Conservation (phyloP, 768 basidiomycete species). For the Pulveroboletus sp. region DNA sequence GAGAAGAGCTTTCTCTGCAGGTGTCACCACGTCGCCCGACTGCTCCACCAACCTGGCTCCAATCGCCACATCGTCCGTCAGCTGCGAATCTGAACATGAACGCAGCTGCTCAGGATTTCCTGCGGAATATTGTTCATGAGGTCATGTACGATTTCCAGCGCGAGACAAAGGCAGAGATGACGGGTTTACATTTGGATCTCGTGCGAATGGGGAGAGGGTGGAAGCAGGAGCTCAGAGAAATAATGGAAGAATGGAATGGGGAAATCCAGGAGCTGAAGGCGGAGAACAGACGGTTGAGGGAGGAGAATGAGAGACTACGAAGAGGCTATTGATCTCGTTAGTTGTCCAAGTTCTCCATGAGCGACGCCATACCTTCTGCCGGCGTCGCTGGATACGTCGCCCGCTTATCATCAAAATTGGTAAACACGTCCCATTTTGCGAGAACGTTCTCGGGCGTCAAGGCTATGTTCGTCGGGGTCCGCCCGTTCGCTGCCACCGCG, state of each 20-base stretch:
- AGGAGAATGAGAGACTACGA: slow-evolving; percentile 61
- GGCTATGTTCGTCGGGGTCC: slow-evolving; percentile 71
- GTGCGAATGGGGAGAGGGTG: slow-evolving; percentile 66
- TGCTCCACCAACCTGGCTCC: slow-evolving; percentile 34
- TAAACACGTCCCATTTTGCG: slow-evolving; percentile 77
- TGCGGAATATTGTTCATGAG: slow-evolving; percentile 62
- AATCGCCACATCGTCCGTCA: slow-evolving; percentile 36
- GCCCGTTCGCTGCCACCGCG: slow-evolving; percentile 87
- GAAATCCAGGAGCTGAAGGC: slow-evolving; percentile 46
- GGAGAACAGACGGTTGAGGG: slow-evolving; percentile 50
- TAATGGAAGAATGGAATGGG: slow-evolving; percentile 58
- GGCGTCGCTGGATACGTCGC: slow-evolving; percentile 76
- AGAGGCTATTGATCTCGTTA: slow-evolving; percentile 33
- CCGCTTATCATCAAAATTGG: slow-evolving; percentile 77
- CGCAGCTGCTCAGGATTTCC: slow-evolving; percentile 46
- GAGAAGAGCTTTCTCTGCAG: slow-evolving; percentile 44
- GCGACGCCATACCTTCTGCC: slow-evolving; percentile 73
- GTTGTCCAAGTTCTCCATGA: slow-evolving; percentile 53
- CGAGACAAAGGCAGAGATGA: slow-evolving; percentile 68
- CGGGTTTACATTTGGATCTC: slow-evolving; percentile 69
- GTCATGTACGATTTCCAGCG: slow-evolving; percentile 70
- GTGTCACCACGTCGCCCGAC: slow-evolving; percentile 50
- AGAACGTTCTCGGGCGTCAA: slow-evolving; percentile 79
- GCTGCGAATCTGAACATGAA: slow-evolving; percentile 24
- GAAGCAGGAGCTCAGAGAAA: slow-evolving; percentile 56